Evolutionary conservation across 352 stramenopile genomes (phyloP).

Genomic region (Pythium guiyangense): DNA sequence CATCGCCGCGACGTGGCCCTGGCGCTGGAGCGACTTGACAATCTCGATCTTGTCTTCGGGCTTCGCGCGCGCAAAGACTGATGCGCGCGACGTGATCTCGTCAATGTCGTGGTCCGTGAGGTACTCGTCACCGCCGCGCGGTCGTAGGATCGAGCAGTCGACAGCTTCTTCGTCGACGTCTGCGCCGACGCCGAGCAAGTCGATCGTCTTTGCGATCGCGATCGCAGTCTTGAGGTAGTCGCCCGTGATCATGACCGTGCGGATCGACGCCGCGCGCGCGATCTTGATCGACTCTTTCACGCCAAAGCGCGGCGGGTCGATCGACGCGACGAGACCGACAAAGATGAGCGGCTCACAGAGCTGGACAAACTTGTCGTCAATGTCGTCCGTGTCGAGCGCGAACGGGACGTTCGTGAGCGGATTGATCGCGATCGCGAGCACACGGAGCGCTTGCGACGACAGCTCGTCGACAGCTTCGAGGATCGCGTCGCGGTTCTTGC

Average conservation of each 20-base stretch:
- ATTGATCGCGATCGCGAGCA: conserved; percentile 74
- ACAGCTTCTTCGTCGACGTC: conserved; percentile 9
- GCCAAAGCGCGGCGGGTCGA: conserved; percentile 39
- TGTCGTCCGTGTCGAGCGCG: conserved; percentile 17
- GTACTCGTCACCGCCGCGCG: conserved; percentile 9
- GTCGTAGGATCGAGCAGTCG: conserved; percentile 9
- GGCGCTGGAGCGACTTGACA: conserved; percentile 10
- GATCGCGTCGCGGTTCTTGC: conserved; percentile 17
- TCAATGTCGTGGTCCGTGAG: conserved; percentile 10
- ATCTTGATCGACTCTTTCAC: conserved; percentile 33
- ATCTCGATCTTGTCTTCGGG: conserved; percentile 13
- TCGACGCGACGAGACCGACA: conserved; percentile 87
- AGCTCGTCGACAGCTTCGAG: conserved; percentile 26
- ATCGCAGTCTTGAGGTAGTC: conserved; percentile 91
- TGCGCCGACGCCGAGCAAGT: conserved; percentile 49
- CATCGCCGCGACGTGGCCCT: conserved; percentile 50
- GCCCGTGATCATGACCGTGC: conserved; percentile 86
- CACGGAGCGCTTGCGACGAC: conserved; percentile 40
- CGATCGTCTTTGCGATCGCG: conserved; percentile 83
- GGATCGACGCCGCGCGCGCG: conserved; percentile 28
- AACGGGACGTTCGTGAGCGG: conserved; percentile 16
- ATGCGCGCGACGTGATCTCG: conserved; percentile 11
- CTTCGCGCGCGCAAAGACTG: conserved; percentile 8
- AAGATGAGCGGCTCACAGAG: conserved; percentile 65
- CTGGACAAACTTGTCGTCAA: conserved; percentile 21